These are phyloP conservation scores for Rhododendron vialii DNA, from an alignment of 148 eudicot genomes.

Conservation along the genomic window DNA sequence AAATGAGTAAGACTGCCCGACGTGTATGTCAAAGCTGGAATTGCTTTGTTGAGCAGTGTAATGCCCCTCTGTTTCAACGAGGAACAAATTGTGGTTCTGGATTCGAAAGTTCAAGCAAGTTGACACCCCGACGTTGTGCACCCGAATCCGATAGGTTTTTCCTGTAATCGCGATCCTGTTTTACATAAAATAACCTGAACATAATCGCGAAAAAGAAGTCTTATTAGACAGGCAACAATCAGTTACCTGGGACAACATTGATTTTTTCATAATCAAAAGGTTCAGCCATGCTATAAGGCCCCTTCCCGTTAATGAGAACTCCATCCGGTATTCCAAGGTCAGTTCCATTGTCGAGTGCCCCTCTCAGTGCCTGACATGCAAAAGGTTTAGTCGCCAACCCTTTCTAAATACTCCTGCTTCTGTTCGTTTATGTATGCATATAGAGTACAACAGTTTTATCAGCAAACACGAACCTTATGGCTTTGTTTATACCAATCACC, in stretches of 20 bases:
- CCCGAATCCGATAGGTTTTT: slow-evolving; percentile 81
- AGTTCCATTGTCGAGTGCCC: slow-evolving; percentile 60
- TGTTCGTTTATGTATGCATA: background rate
- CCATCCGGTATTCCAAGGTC: slow-evolving; percentile 96
- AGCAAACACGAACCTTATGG: background rate
- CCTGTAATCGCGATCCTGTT: slow-evolving; percentile 25
- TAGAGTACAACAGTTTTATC: background rate
- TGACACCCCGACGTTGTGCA: slow-evolving; percentile 83
- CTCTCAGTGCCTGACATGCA: slow-evolving; percentile 66
- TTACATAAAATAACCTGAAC: background rate
- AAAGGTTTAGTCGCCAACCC: background rate
- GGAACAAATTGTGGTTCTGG: slow-evolving; percentile 71
- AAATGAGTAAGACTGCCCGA: slow-evolving; percentile 88
- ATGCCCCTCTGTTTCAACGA: slow-evolving; percentile 90
- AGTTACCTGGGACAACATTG: slow-evolving; percentile 65
- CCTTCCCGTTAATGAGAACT: slow-evolving; percentile 92
- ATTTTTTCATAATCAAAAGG: slow-evolving; percentile 67
- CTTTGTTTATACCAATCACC: background rate
- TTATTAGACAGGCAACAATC: background rate
- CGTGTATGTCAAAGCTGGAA: slow-evolving; percentile 84
- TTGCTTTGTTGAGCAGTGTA: slow-evolving; percentile 85
- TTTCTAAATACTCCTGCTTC: background rate
- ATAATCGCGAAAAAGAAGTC: background rate
- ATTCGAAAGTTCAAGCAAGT: slow-evolving; percentile 91
- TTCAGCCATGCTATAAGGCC: slow-evolving; percentile 60